Evolutionary conservation across 2,329 filamentous ascomycete species (phyloP), one percentile per base, ranked within the genome.

Genomic region (Cercospora canescens): DNA sequence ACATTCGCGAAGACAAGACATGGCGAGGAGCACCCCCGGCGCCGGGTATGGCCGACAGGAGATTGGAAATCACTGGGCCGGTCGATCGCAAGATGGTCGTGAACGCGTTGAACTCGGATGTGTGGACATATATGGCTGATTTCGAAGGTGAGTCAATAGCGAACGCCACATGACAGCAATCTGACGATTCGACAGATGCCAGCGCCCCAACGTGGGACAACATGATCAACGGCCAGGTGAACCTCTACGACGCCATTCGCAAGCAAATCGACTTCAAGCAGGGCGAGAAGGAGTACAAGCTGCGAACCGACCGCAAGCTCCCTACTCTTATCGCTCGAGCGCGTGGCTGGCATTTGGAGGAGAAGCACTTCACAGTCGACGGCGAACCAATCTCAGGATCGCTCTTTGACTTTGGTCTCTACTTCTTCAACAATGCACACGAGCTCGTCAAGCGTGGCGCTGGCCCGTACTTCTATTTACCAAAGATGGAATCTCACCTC

Each of bases 71-170:
- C 76, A 99, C 95, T 5, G 95, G 95, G 8, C 95, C 95, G 1
- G 97, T 94, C 6, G 95, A 98, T 81, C 88, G 95, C 73, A 99
- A 98, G 87, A 99, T 99, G 95, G 93, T 98, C 56, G 92, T 98
- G 69, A 99, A 99, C 79, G 95, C 95, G 9, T 78, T 98, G 78
- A 99, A 98, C 81, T 90, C 94, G 54, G 88, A 98, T 76, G 95
- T 98, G 26, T 98, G 92, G 91, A 98, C 94, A 64, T 99, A 98
- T 77, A 99, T 99, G 95, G 95, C 95, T 56, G 95, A 99, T 81
- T 96, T 99, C 73, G 95, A 99, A 83, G 94, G 94, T 95, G 80
- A 75, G 86, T 79, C 54, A 4, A 12, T 35, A n/a, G 24, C 18
- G 8, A 50, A 6, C 16, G 34, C 18, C 56, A 56, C 12, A 21